These are phyloP conservation scores for Flaveria linearis DNA, from an alignment of 129 eudicot genomes.

Conservation along the genomic window DNA sequence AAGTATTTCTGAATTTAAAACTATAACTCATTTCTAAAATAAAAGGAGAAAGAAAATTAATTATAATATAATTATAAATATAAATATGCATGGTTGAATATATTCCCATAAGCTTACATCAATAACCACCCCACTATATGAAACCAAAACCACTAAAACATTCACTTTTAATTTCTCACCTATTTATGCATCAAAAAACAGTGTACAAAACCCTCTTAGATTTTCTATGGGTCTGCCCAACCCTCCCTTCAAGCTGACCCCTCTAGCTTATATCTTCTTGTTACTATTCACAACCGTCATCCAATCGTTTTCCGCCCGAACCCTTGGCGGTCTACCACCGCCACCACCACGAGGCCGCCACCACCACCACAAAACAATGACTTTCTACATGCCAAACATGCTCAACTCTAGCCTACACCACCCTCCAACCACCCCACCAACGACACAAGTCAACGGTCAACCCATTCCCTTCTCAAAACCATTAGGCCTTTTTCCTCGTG, in stretches of 20 bases:
- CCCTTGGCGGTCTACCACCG: constrained; percentile 33
- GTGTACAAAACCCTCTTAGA: constrained; percentile 37
- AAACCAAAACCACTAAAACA: constrained; percentile 38
- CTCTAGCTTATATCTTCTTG: constrained; percentile 40
- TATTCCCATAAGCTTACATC: background rate
- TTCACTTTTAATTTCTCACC: background rate
- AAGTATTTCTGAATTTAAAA: too few relatives aligned
- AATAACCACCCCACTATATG: constrained; percentile 41
- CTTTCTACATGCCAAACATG: constrained; percentile 53
- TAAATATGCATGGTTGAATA: too few relatives aligned
- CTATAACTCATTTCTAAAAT: too few relatives aligned
- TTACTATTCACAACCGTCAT: constrained; percentile 34
- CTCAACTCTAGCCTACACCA: constrained; percentile 24
- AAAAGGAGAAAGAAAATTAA: too few relatives aligned
- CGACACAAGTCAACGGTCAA: constrained; percentile 30
- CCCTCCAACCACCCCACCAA: constrained; percentile 32
- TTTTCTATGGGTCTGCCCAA: constrained; percentile 41
- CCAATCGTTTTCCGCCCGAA: constrained; percentile 41
- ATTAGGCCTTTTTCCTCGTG: constrained; percentile 40
- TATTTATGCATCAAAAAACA: constrained; percentile 36
- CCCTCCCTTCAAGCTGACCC: constrained; percentile 27
- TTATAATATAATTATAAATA: too few relatives aligned
- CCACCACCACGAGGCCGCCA: constrained; percentile 21
- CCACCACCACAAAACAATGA: constrained; percentile 33
- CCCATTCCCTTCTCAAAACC: constrained; percentile 42